Conservation (phyloP, 2,329 filamentous ascomycete species). For the Alternaria sp. region DNA sequence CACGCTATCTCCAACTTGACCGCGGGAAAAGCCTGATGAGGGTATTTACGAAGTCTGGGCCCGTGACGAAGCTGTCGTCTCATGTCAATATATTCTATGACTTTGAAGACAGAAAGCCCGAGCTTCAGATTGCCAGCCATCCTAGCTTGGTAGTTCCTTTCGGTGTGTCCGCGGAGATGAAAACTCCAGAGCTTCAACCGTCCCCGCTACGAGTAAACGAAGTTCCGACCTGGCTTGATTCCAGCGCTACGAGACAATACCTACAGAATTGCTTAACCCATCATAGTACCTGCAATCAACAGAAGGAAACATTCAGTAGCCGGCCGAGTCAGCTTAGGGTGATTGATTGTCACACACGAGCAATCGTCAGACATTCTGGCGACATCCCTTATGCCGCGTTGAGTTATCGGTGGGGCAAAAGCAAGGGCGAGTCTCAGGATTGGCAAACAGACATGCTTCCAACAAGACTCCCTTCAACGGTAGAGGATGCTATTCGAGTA, state of each 20-base stretch:
- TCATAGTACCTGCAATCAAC: background rate
- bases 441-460: background rate
- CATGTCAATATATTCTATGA: background rate
- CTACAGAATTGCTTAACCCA: background rate
- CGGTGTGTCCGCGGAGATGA: background rate
- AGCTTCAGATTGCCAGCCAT: background rate
- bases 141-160: background rate
- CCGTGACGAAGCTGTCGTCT: background rate
- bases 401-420: background rate
- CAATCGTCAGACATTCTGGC: background rate
- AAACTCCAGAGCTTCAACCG: background rate
- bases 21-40: background rate
- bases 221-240: background rate
- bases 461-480: background rate
- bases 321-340: background rate
- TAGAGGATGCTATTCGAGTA: background rate
- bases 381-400: background rate
- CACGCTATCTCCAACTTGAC: background rate
- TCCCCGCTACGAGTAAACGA: background rate
- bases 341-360: background rate
- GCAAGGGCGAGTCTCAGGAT: background rate
- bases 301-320: background rate
- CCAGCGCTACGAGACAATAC: background rate
- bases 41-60: background rate
- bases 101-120: background rate